phyloP scores from a whole-genome alignment of 78 protist species.

The Guillardia theta region DNA sequence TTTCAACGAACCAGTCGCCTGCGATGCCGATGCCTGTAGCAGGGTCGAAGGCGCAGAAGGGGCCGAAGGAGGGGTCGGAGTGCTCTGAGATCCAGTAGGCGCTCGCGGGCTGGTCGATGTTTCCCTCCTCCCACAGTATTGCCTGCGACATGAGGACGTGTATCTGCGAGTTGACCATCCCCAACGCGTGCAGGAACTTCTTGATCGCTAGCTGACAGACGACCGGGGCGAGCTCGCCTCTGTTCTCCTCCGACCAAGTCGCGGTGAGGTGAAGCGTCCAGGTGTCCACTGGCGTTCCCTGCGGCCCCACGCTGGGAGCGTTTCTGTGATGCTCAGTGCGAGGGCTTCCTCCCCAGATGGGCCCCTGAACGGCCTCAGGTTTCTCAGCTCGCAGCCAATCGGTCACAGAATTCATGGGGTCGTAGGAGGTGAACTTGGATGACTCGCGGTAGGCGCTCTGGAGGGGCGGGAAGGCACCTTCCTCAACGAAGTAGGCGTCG shows the following conservation, averaged over 20 bases:
- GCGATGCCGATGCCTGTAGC: not conserved
- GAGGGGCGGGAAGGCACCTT: not conserved
- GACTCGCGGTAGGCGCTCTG: not conserved
- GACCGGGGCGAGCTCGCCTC: not conserved
- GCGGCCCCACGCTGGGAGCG: not conserved
- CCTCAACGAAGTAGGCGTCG: not conserved
- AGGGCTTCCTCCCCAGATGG: not conserved
- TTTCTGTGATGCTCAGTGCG: not conserved
- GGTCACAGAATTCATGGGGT: not conserved
- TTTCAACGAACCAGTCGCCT: not conserved
- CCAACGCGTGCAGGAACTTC: not conserved
- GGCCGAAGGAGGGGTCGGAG: not conserved
- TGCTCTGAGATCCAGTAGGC: not conserved
- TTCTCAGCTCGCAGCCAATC: not conserved
- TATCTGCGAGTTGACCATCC: not conserved
- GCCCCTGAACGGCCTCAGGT: not conserved
- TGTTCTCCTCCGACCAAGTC: not conserved
- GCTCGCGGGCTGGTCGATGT: not conserved
- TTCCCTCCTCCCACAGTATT: not conserved
- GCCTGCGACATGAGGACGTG: not conserved
- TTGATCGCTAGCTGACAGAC: not conserved
- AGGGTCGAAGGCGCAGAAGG: slow-evolving; percentile 19
- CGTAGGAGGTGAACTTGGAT: not conserved
- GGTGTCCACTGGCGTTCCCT: not conserved
- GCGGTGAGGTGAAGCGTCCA: not conserved